phyloP scores from a whole-genome alignment of 768 basidiomycete genomes.

The Russula abietina region DNA sequence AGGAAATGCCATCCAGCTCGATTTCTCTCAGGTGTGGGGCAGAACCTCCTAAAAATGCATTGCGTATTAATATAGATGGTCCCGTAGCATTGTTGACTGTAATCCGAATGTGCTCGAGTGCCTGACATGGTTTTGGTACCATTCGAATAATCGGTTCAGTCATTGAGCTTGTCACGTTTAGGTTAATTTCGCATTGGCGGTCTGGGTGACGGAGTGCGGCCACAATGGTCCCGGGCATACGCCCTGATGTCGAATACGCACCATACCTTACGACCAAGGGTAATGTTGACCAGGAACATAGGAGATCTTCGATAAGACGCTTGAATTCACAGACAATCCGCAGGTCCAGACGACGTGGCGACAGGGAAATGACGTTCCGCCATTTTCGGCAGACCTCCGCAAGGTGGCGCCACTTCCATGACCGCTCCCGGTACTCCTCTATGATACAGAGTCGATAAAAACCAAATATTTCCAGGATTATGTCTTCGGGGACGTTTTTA shows the following conservation, averaged over 20 bases:
- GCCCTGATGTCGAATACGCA: too few species aligned
- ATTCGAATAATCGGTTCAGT: slow-evolving; percentile 27
- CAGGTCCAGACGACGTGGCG: background rate
- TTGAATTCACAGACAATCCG: background rate
- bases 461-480: background rate
- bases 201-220: background rate
- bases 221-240: background rate
- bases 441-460: background rate
- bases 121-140: slow-evolving; percentile 26
- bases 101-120: slow-evolving; percentile 7
- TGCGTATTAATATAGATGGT: slow-evolving; percentile 26
- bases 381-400: slow-evolving; percentile 2
- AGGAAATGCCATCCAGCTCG: background rate
- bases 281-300: background rate
- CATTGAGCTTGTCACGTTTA: background rate
- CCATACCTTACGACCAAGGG: background rate
- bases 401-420: background rate
- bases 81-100: slow-evolving; percentile 33
- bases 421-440: too few species aligned
- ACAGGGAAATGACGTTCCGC: background rate
- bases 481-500: background rate
- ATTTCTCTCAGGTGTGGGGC: background rate
- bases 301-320: background rate
- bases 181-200: background rate
- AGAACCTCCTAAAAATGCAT: background rate